These are phyloP conservation scores for Paecilomyces formosus DNA, from an alignment of 2,329 filamentous ascomycete genomes.

Conservation along the genomic window DNA sequence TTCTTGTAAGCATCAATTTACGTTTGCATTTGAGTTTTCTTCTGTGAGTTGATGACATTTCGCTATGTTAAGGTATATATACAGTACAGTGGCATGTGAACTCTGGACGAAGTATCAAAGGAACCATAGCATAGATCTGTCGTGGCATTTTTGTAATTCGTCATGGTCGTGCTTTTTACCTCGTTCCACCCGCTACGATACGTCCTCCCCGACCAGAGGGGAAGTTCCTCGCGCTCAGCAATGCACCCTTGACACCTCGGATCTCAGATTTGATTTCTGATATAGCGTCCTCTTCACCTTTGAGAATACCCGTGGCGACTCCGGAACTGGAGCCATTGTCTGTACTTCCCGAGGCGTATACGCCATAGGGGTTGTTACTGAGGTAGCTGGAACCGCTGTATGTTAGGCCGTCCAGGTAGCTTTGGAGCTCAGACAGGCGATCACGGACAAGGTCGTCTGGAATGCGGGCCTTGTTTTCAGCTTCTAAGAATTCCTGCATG, in stretches of 20 bases:
- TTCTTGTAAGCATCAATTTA: too few species aligned
- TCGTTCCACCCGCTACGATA: slow-evolving; percentile 12
- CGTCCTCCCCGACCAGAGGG: slow-evolving; percentile 29
- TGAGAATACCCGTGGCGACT: slow-evolving; percentile 21
- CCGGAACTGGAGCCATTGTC: slow-evolving; percentile 9
- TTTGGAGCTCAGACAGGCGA: slow-evolving; percentile 38
- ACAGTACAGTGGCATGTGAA: too few species aligned
- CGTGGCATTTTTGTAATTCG: background rate
- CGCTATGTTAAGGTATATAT: too few species aligned
- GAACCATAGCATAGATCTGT: background rate
- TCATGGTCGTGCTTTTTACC: background rate
- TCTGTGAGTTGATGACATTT: too few species aligned
- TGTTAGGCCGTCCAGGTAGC: slow-evolving; percentile 45
- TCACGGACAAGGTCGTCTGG: slow-evolving; percentile 25
- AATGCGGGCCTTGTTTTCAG: slow-evolving; percentile 27
- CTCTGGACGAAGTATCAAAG: background rate
- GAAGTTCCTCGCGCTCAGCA: slow-evolving; percentile 57
- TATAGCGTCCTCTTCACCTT: slow-evolving; percentile 50
- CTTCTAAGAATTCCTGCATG: slow-evolving; percentile 39
- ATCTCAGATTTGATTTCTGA: slow-evolving; percentile 54
- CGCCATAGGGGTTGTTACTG: slow-evolving; percentile 21
- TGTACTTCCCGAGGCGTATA: slow-evolving; percentile 21
- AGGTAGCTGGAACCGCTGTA: slow-evolving; percentile 28
- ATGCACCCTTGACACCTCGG: slow-evolving; percentile 54
- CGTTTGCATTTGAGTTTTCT: too few species aligned